Percentiles rank a stretch among this genome's conserved stretches.
Conservation (phyloP, 2,329 filamentous ascomycete species). For the Fusarium nurragi region DNA sequence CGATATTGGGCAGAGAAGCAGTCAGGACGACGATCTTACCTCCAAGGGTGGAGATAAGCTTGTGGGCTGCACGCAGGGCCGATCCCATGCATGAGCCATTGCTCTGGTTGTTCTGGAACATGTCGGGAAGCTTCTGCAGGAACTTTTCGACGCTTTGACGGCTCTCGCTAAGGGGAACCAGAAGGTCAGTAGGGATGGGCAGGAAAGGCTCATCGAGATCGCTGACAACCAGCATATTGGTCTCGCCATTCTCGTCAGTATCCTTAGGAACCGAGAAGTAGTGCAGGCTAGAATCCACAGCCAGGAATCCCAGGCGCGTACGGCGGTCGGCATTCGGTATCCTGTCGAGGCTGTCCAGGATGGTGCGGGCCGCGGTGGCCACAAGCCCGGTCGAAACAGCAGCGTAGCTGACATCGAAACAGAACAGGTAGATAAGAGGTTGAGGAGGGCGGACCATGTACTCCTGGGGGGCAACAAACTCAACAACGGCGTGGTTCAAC, state of each 20-base stretch:
- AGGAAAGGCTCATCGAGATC: constrained; percentile 97
- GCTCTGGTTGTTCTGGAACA: constrained; percentile 96
- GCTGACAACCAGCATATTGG: constrained; percentile 92
- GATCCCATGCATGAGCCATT: constrained; percentile 94
- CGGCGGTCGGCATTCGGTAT: constrained; percentile 98
- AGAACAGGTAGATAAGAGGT: constrained; percentile 93
- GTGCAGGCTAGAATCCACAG: constrained; percentile 92
- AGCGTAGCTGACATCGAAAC: constrained; percentile 93
- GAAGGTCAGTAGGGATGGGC: constrained; percentile 88
- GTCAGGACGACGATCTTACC: constrained; percentile 95
- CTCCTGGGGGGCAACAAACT: constrained; percentile 97
- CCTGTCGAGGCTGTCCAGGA: constrained; percentile 91
- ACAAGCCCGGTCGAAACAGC: constrained; percentile 90
- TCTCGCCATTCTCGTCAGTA: constrained; percentile 82
- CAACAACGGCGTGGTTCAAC: constrained; percentile 94
- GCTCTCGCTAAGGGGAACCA: constrained; percentile 89
- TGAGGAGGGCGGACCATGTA: constrained; percentile 99
- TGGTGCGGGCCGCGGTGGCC: constrained; percentile 91
- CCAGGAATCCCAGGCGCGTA: constrained; percentile 92
- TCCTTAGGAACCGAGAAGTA: constrained; percentile 97
- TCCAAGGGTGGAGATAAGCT: constrained; percentile 91
- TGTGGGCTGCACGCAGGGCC: constrained; percentile 90
- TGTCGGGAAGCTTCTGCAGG: constrained; percentile 87
- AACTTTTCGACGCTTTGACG: constrained; percentile 92
- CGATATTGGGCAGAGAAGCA: constrained; percentile 88